Conservation (phyloP, 2,329 filamentous ascomycete genomes). For the Bretziella fagacearum region DNA sequence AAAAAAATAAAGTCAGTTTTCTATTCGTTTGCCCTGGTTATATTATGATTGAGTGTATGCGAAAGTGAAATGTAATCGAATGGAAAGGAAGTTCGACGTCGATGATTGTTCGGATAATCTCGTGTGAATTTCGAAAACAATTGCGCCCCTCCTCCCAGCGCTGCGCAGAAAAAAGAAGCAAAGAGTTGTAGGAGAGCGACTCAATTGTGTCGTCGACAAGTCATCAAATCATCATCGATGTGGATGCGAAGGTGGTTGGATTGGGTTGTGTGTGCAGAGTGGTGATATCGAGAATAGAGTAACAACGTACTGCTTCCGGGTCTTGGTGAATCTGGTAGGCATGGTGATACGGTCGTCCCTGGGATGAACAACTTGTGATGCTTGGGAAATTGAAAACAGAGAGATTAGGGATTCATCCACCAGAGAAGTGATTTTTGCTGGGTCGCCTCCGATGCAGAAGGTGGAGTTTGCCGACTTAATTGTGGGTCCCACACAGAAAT, state of each 20-base stretch:
- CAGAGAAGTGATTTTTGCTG: conserved; percentile 14
- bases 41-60: conserved; percentile 6
- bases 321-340: conserved; percentile 62
- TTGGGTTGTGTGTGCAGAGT: neutral
- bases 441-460: conserved; percentile 5
- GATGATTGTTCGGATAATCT: conserved; percentile 12
- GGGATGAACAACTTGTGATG: conserved; percentile 19
- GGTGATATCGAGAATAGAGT: conserved; percentile 14
- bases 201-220: conserved; percentile 13
- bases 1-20: conserved; percentile 21
- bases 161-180: conserved; percentile 3
- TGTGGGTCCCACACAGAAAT: conserved; percentile 13
- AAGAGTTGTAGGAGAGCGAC: conserved; percentile 6
- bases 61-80: neutral
- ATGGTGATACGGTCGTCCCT: conserved; percentile 30
- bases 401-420: conserved; percentile 13
- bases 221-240: conserved; percentile 15
- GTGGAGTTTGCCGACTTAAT: conserved; percentile 10
- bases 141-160: conserved; percentile 7
- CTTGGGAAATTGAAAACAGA: conserved; percentile 14
- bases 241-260: too few species aligned
- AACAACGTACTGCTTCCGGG: conserved; percentile 56
- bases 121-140: conserved; percentile 9
- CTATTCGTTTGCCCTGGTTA: conserved; percentile 3
- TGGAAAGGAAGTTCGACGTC: neutral